phyloP scores from a whole-genome alignment of 1,139 yeast genomes.

The Meyerozyma smithsonii region DNA sequence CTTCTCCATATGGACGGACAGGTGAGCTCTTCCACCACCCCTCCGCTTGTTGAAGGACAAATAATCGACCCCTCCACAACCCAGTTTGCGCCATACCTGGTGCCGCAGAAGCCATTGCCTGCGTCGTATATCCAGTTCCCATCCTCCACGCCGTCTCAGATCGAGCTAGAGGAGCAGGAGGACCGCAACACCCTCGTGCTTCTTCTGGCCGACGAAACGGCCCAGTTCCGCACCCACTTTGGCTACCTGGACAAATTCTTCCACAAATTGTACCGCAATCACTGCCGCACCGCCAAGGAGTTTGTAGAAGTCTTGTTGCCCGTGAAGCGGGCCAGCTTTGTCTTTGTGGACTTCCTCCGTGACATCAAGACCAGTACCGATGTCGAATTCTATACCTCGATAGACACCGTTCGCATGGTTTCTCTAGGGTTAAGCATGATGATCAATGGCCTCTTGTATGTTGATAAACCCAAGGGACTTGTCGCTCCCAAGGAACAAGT shows the following conservation, averaged over 20 bases:
- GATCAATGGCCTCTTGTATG: not conserved
- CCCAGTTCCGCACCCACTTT: not conserved
- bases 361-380: not conserved
- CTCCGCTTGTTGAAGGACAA: no score
- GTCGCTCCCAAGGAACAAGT: slow-evolving; percentile 9
- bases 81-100: not conserved
- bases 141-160: not conserved
- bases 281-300: not conserved
- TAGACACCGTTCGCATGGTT: not conserved
- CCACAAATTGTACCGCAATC: not conserved
- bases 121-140: not conserved
- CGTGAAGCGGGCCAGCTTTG: not conserved
- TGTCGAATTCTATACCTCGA: not conserved
- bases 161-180: not conserved
- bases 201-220: not conserved
- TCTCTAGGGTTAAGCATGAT: not conserved
- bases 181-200: not conserved
- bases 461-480: not conserved
- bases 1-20: no score
- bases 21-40: no score
- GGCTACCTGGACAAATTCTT: not conserved
- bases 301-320: not conserved
- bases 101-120: not conserved
- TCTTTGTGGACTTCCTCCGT: not conserved
- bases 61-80: no score